These are phyloP conservation scores for Trichophyton simii DNA, from an alignment of 2,329 filamentous ascomycete species.

Conservation along the genomic window DNA sequence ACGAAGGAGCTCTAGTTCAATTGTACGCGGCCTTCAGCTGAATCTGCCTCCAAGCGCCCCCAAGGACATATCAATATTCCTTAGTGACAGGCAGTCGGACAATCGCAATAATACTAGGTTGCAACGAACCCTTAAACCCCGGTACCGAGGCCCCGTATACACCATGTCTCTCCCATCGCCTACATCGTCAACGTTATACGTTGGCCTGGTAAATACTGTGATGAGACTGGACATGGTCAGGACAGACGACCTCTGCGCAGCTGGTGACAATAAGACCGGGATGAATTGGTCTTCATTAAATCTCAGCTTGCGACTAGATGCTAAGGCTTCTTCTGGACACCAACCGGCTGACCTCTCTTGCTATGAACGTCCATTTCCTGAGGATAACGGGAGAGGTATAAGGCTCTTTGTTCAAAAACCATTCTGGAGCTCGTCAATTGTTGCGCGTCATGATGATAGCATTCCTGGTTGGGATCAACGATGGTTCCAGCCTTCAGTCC, in stretches of 20 bases:
- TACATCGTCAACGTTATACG: slow-evolving; percentile 35
- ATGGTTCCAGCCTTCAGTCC: slow-evolving; percentile 19
- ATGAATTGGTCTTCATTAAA: slow-evolving; percentile 23
- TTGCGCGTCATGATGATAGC: slow-evolving; percentile 10
- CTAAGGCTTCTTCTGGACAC: slow-evolving; percentile 14
- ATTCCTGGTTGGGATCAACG: slow-evolving; percentile 28
- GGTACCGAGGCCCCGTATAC: slow-evolving; percentile 35
- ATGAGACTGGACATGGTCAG: slow-evolving; percentile 34
- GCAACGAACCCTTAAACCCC: slow-evolving; percentile 7
- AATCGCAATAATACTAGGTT: slow-evolving; percentile 3
- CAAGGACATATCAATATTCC: slow-evolving; percentile 33
- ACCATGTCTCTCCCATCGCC: slow-evolving; percentile 34
- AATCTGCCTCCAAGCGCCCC: slow-evolving; percentile 8
- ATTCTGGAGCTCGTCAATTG: slow-evolving; percentile 14
- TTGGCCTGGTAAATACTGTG: slow-evolving; percentile 32
- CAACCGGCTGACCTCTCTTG: slow-evolving; percentile 28
- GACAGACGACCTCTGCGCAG: slow-evolving; percentile 30
- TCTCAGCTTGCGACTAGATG: slow-evolving; percentile 18
- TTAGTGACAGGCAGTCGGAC: slow-evolving; percentile 22
- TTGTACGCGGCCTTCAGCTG: not conserved
- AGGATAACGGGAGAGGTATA: slow-evolving; percentile 22
- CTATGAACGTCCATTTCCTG: slow-evolving; percentile 31
- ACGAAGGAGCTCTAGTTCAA: slow-evolving; percentile 1
- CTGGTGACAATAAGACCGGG: slow-evolving; percentile 9
- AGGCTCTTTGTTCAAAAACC: slow-evolving; percentile 26